Conservation (phyloP, 1,284 basidiomycete species). For the Leccinum pallidistipes region DNA sequence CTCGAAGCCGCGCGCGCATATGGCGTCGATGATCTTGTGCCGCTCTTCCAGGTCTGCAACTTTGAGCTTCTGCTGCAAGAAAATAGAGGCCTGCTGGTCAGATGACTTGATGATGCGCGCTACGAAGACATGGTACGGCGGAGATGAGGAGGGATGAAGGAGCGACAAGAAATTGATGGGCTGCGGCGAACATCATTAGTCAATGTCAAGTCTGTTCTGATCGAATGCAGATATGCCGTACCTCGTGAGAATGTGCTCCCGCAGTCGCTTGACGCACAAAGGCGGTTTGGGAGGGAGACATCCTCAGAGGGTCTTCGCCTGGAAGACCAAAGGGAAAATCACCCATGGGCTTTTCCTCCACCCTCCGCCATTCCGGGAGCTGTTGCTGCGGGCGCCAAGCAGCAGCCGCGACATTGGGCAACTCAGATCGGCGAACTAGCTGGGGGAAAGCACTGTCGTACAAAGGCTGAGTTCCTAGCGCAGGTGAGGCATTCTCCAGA, state of each 20-base stretch:
- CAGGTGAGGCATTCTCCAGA: slow-evolving; percentile 41
- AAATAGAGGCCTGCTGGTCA: slow-evolving; percentile 86
- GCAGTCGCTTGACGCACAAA: slow-evolving; percentile 29
- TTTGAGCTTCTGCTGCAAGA: slow-evolving; percentile 83
- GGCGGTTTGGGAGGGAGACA: slow-evolving; percentile 26
- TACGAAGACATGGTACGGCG: slow-evolving; percentile 77
- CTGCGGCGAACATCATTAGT: slow-evolving; percentile 39
- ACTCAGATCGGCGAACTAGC: slow-evolving; percentile 21
- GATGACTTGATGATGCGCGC: slow-evolving; percentile 81
- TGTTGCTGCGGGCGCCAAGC: slow-evolving; percentile 32
- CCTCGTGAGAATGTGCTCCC: slow-evolving; percentile 40
- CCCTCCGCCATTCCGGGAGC: slow-evolving; percentile 29
- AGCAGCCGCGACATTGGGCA: slow-evolving; percentile 14
- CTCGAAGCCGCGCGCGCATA: slow-evolving; percentile 76
- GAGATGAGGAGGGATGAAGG: slow-evolving; percentile 77
- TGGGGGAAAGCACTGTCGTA: slow-evolving; percentile 38
- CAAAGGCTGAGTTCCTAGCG: slow-evolving; percentile 37
- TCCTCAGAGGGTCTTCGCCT: slow-evolving; percentile 30
- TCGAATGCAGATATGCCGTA: slow-evolving; percentile 19
- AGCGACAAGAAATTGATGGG: slow-evolving; percentile 84
- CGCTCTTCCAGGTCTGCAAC: slow-evolving; percentile 77
- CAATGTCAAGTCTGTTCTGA: slow-evolving; percentile 15
- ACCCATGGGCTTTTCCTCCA: slow-evolving; percentile 22
- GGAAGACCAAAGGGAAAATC: slow-evolving; percentile 23
- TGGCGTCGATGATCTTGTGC: slow-evolving; percentile 79